These are phyloP conservation scores for Schwanniomyces etchellsii DNA, from an alignment of 1,139 yeast species.

Conservation along the genomic window DNA sequence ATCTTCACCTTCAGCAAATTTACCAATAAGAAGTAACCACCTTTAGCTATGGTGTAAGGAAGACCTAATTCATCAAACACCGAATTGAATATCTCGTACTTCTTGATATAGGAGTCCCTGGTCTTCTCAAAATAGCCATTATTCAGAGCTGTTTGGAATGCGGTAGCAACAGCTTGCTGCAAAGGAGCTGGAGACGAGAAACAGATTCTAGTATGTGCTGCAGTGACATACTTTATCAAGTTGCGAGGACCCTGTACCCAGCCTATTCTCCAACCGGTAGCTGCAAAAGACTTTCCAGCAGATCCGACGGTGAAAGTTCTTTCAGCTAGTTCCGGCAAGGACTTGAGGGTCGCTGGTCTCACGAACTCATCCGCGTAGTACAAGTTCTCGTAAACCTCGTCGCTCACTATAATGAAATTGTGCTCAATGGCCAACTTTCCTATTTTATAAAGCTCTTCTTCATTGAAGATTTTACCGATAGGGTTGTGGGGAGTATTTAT, in stretches of 20 bases:
- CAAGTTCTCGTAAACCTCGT: slow-evolving; percentile 91
- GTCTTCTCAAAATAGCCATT: slow-evolving; percentile 66
- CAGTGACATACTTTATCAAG: slow-evolving; percentile 70
- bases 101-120: slow-evolving; percentile 58
- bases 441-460: slow-evolving; percentile 63
- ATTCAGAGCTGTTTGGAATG: slow-evolving; percentile 55
- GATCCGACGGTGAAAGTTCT: slow-evolving; percentile 90
- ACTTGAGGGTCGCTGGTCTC: slow-evolving; percentile 71
- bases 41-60: slow-evolving; percentile 87
- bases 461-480: slow-evolving; percentile 80
- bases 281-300: slow-evolving; percentile 96
- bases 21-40: slow-evolving; percentile 88
- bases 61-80: slow-evolving; percentile 82
- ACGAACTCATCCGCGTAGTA: slow-evolving; percentile 66
- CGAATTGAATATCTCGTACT: slow-evolving; percentile 64
- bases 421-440: slow-evolving; percentile 81
- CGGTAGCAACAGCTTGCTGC: slow-evolving; percentile 86
- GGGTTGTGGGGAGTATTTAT: slow-evolving; percentile 96
- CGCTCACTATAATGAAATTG: slow-evolving; percentile 77
- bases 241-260: slow-evolving; percentile 90
- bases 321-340: slow-evolving; percentile 66
- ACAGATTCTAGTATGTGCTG: slow-evolving; percentile 92
- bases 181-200: slow-evolving; percentile 89
- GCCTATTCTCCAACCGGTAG: slow-evolving; percentile 98
- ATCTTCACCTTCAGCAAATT: slow-evolving; percentile 78